Evolutionary conservation across 176 grass and related monocot species (phyloP).

Genomic region (Miscanthus lutarioriparius): DNA sequence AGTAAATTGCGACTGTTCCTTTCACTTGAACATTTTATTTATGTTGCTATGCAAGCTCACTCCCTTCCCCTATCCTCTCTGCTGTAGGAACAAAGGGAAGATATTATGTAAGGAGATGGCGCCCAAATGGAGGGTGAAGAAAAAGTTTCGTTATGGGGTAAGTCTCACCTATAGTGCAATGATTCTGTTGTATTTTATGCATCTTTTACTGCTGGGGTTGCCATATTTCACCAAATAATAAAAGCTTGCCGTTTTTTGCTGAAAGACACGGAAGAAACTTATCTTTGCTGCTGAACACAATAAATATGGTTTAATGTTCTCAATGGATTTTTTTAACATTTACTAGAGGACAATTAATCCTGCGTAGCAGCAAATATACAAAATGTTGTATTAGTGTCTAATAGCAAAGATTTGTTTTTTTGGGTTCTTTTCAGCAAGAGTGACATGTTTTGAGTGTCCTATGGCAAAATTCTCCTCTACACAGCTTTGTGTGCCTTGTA

Average conservation of each 20-base stretch:
- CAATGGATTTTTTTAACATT: too few species aligned
- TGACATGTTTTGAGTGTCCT: too few species aligned
- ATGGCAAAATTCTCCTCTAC: too few species aligned
- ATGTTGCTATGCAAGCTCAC: neutral
- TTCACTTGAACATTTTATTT: neutral
- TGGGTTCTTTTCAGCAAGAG: too few species aligned
- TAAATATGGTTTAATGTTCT: neutral
- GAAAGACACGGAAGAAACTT: neutral
- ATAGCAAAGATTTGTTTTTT: too few species aligned
- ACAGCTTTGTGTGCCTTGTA: too few species aligned
- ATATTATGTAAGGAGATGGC: neutral
- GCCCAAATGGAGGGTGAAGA: neutral
- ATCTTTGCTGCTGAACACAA: neutral
- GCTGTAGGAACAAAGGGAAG: neutral
- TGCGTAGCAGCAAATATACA: too few species aligned
- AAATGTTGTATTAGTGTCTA: too few species aligned
- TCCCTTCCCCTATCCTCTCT: neutral
- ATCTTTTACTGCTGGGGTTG: neutral
- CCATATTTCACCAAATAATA: neutral
- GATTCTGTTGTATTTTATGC: neutral
- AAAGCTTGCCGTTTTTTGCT: neutral
- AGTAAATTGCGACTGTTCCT: neutral
- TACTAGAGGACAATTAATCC: too few species aligned
- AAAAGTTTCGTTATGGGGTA: neutral
- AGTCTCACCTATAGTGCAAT: neutral